These are phyloP conservation scores for Pisolithus tinctorius DNA, from an alignment of 768 basidiomycete genomes.

Conservation along the genomic window DNA sequence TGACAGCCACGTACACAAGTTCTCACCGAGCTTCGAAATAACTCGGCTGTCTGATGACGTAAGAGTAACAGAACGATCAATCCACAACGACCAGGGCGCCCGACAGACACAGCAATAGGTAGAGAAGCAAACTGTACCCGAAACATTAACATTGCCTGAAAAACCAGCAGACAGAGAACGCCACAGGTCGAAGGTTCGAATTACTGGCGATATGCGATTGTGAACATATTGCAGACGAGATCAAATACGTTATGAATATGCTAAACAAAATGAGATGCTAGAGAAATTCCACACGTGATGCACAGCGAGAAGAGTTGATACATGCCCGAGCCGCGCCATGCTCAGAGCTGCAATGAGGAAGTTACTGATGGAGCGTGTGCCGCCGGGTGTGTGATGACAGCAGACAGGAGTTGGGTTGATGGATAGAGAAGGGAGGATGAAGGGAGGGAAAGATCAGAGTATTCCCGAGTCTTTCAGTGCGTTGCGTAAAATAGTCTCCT, in stretches of 20 bases:
- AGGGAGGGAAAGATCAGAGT: conserved; percentile 33
- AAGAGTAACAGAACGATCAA: too few relatives aligned
- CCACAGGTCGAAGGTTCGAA: neutral
- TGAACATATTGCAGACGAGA: conserved; percentile 2
- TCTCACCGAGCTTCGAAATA: too few relatives aligned
- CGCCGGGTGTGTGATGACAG: neutral
- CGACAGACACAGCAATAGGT: too few relatives aligned
- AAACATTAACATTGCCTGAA: too few relatives aligned
- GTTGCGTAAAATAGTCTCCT: conserved; percentile 91
- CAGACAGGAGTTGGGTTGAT: too few relatives aligned
- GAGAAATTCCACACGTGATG: conserved; percentile 25
- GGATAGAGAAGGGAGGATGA: neutral
- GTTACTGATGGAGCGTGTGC: conserved; percentile 24
- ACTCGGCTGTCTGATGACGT: too few relatives aligned
- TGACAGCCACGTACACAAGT: too few relatives aligned
- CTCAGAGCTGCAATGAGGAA: neutral
- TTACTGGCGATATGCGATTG: neutral
- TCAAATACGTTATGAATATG: conserved; percentile 24
- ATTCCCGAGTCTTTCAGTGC: conserved; percentile 83
- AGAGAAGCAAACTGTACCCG: too few relatives aligned
- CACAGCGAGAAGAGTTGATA: conserved; percentile 9
- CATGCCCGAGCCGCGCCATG: conserved; percentile 1
- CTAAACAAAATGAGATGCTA: conserved; percentile 10
- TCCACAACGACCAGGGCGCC: too few relatives aligned
- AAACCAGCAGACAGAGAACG: too few relatives aligned